Percentiles rank a stretch among this genome's conserved stretches.
Evolutionary conservation across 495 filamentous ascomycete species (phyloP).

Genomic region (Chaetomium cochliodes): DNA sequence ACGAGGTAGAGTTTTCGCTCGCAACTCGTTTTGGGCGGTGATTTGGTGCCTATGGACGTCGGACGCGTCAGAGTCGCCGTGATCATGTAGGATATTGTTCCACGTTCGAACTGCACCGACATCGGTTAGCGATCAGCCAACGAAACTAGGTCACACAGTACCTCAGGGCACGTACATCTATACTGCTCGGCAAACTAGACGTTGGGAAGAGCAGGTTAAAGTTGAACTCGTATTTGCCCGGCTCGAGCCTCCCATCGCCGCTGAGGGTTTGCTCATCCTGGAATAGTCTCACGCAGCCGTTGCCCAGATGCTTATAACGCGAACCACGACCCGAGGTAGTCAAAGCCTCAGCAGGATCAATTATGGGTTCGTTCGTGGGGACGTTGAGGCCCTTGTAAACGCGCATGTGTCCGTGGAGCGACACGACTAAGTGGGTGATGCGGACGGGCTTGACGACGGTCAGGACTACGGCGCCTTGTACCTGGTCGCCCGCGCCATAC

Average conservation of each 20-base stretch:
- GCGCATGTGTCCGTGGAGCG: slow-evolving; percentile 83
- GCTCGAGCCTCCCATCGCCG: slow-evolving; percentile 81
- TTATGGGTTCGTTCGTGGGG: slow-evolving; percentile 56
- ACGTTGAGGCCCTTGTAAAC: slow-evolving; percentile 75
- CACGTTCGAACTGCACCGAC: slow-evolving; percentile 78
- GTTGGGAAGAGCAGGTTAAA: slow-evolving; percentile 80
- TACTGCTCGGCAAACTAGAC: slow-evolving; percentile 83
- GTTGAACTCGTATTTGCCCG: slow-evolving; percentile 86
- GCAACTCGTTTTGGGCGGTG: slow-evolving; percentile 68
- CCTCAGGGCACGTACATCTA: slow-evolving; percentile 66
- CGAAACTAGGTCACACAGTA: background rate
- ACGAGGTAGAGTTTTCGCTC: slow-evolving; percentile 75
- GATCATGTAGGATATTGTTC: slow-evolving; percentile 86
- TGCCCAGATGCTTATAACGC: slow-evolving; percentile 68
- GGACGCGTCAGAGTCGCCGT: slow-evolving; percentile 87
- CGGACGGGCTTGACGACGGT: slow-evolving; percentile 77
- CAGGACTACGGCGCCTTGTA: slow-evolving; percentile 73
- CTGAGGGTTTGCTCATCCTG: slow-evolving; percentile 88
- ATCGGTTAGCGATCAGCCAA: slow-evolving; percentile 24
- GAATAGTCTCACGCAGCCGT: slow-evolving; percentile 82
- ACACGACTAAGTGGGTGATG: slow-evolving; percentile 86
- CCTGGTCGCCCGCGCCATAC: slow-evolving; percentile 65
- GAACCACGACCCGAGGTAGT: slow-evolving; percentile 49
- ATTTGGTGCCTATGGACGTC: slow-evolving; percentile 59
- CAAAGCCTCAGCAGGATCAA: slow-evolving; percentile 44